Evolutionary conservation across 2,329 filamentous ascomycete genomes (phyloP).

Genomic region (Nothophaeocryptopus gaeumannii): DNA sequence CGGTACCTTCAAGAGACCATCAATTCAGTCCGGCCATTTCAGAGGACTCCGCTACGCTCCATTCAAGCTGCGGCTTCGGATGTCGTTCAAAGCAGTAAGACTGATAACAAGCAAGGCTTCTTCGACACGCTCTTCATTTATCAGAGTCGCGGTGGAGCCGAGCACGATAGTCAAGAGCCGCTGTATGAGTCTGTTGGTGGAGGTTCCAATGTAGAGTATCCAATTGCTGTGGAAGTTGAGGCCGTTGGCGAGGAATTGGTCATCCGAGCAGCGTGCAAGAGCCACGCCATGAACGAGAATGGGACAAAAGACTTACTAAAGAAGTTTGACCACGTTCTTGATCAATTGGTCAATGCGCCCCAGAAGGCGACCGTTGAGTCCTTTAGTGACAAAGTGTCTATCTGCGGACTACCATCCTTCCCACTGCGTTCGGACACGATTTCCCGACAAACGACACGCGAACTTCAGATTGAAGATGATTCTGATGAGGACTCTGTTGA

Average conservation of each 20-base stretch:
- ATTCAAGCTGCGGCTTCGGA: constrained; percentile 52
- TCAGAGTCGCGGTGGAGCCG: constrained; percentile 52
- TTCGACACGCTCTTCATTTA: constrained; percentile 67
- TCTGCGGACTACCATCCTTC: constrained; percentile 63
- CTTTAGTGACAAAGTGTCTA: constrained; percentile 51
- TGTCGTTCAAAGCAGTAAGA: constrained; percentile 11
- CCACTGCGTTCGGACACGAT: constrained; percentile 13
- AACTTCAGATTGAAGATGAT: constrained; percentile 3
- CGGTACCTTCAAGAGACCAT: constrained; percentile 71
- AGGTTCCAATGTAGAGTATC: constrained; percentile 71
- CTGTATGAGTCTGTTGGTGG: constrained; percentile 65
- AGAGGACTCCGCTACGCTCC: constrained; percentile 74
- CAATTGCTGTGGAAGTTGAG: constrained; percentile 79
- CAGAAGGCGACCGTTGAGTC: constrained; percentile 56
- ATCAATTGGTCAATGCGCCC: constrained; percentile 52
- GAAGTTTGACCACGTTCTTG: constrained; percentile 59
- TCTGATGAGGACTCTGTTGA: not conserved
- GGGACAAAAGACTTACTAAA: constrained; percentile 54
- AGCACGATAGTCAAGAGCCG: constrained; percentile 10
- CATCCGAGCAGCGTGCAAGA: constrained; percentile 72
- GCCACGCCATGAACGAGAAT: constrained; percentile 48
- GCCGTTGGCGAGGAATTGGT: constrained; percentile 52
- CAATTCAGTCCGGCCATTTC: constrained; percentile 63
- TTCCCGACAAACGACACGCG: constrained; percentile 11
- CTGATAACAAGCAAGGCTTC: constrained; percentile 40